Evolutionary conservation across 257 asterid genomes (phyloP), one percentile per base, ranked within the genome.

Genomic region (Echium plantagineum): DNA sequence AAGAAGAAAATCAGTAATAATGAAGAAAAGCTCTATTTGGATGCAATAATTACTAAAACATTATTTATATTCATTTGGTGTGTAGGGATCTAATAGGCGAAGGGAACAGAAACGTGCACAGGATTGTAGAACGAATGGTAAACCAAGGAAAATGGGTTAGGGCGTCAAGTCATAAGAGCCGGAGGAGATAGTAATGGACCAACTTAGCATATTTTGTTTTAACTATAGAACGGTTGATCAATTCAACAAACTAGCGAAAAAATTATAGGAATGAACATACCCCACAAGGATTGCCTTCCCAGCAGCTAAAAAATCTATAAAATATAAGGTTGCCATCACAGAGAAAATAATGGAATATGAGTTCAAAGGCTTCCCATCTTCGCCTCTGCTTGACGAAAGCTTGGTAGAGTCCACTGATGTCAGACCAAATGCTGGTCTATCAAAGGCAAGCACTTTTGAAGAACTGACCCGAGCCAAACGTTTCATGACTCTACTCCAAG

Each of bases 341-440:
- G 98, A 82, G 62, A 85, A 91, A 61, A 67, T 64, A 76, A 76
- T 71, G 5, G 97, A 85, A 76, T 83, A 91, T 6, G 97, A 95
- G 75, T 88, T 91, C 55, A 85, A 62, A 66, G 90, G 82, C 64
- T 66, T 77, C 7, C 77, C 59, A 63, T 80, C 89, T 67, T 66
- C 74, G 59, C 63, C 67, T 26, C 58, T 66, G 10, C 58, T 48
- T 1, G 78, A 69, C 63, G 76, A 59, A 73, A 64, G 72, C 70
- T 73, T 62, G 13, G 32, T 21, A 15, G 72, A 72, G 71, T 68
- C 63, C 56, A 75, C 78, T 42, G 97, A 78, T 15, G 98, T 88
- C 77, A 91, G 73, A 57, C 98, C 98, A 62, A 91, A 91, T 53
- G 97, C 97, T 15, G 98, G 98, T 72, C 98, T 82, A 65, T 91